Percentiles rank a stretch among this genome's conserved stretches.
phyloP scores from a whole-genome alignment of 805 yeast species.

The Lipomyces orientalis region DNA sequence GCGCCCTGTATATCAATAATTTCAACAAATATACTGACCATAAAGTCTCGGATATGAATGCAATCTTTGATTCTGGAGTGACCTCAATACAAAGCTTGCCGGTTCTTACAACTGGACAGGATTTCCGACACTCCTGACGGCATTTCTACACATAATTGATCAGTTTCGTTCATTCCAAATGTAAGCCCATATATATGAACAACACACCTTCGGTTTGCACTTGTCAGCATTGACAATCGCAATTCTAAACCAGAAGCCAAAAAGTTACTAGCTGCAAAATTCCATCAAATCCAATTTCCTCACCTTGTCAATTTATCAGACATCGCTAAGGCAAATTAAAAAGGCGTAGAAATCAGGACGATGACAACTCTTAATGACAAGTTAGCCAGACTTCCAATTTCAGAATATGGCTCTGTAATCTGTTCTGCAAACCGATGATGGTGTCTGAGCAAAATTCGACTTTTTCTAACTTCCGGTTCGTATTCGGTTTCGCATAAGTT shows the following conservation, averaged over 20 bases:
- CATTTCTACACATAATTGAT: slow-evolving; percentile 59
- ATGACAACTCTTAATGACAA: background rate
- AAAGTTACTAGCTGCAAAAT: background rate
- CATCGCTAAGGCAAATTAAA: background rate
- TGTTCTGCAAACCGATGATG: no score
- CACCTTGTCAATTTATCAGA: background rate
- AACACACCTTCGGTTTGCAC: slow-evolving; percentile 80
- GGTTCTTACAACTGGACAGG: slow-evolving; percentile 97
- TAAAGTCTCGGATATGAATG: slow-evolving; percentile 89
- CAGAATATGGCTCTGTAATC: background rate
- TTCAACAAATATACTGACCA: slow-evolving; percentile 52
- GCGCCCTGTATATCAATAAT: background rate
- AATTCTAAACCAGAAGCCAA: slow-evolving; percentile 61
- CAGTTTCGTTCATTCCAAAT: background rate
- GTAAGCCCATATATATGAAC: background rate
- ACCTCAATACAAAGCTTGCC: slow-evolving; percentile 98
- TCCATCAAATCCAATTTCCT: background rate
- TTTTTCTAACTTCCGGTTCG: no score
- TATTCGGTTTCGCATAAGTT: no score
- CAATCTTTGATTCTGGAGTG: slow-evolving; percentile 84
- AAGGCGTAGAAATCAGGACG: background rate
- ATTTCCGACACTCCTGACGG: slow-evolving; percentile 95
- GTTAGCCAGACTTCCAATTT: background rate
- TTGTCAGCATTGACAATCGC: slow-evolving; percentile 94
- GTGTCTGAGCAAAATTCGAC: no score